phyloP scores from a whole-genome alignment of 139 green algal genomes.

The Nannochloris sp. region DNA sequence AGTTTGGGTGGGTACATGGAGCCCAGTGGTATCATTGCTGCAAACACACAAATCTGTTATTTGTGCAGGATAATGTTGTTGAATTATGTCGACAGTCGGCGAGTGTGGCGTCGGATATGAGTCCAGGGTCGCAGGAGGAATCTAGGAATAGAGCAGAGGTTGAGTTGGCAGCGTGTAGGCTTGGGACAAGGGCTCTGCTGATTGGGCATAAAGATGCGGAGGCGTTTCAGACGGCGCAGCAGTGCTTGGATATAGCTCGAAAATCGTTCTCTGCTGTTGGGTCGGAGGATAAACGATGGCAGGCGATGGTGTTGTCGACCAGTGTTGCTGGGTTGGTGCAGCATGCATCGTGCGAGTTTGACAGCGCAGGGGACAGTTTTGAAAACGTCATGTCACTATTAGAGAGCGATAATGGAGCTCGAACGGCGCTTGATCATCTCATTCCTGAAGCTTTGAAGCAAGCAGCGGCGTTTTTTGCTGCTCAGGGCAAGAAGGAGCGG shows the following conservation, averaged over 20 bases:
- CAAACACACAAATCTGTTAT: too few species aligned
- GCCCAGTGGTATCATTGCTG: too few species aligned
- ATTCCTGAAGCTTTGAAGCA: constrained; percentile 27
- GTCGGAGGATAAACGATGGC: constrained; percentile 25
- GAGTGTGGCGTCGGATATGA: constrained; percentile 9
- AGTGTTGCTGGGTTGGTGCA: constrained; percentile 23
- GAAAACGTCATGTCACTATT: constrained; percentile 17
- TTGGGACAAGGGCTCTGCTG: constrained; percentile 7
- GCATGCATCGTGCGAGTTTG: constrained; percentile 25
- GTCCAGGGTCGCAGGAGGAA: not conserved
- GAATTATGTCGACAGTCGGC: constrained; percentile 18
- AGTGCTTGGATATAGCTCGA: constrained; percentile 30
- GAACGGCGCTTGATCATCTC: constrained; percentile 10
- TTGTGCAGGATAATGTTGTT: not conserved
- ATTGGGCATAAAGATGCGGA: constrained; percentile 18
- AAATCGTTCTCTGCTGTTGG: constrained; percentile 19
- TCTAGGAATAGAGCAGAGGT: constrained; percentile 16
- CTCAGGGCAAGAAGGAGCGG: constrained; percentile 6
- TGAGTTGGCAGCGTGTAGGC: constrained; percentile 14
- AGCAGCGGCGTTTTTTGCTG: constrained; percentile 14
- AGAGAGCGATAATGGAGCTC: constrained; percentile 10
- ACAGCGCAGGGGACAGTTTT: constrained; percentile 16
- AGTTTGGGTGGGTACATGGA: too few species aligned
- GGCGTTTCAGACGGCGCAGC: constrained; percentile 21
- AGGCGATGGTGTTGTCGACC: constrained; percentile 21